Conservation (phyloP, 805 yeast species). For the Wickerhamomyces alni region DNA sequence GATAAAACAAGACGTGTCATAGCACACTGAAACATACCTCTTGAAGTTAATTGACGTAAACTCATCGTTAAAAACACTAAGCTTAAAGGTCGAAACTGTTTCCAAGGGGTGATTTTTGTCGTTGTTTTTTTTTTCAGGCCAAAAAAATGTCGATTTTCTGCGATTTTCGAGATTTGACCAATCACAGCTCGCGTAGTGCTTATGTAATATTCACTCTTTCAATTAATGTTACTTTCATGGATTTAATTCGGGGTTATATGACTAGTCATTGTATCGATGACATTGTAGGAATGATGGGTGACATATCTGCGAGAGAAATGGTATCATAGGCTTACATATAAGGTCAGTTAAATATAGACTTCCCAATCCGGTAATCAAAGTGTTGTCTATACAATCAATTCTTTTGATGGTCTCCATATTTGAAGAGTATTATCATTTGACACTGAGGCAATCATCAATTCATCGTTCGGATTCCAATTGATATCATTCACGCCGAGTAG, state of each 20-base stretch:
- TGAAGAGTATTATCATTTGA: conserved; percentile 86
- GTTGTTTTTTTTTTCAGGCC: not conserved
- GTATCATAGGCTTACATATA: not conserved
- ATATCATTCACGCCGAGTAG: conserved; percentile 81
- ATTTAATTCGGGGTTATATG: too few species aligned
- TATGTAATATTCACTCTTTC: too few species aligned
- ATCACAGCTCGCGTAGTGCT: not conserved
- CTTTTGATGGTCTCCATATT: conserved; percentile 64
- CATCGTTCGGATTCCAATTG: conserved; percentile 72
- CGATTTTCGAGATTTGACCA: not conserved
- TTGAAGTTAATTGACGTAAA: conserved; percentile 24
- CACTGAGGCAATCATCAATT: conserved; percentile 68
- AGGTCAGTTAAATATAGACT: too few species aligned
- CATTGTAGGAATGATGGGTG: too few species aligned
- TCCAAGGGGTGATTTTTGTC: conserved; percentile 1
- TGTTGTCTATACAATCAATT: not conserved
- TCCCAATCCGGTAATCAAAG: not conserved
- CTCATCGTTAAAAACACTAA: conserved; percentile 8
- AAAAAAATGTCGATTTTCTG: not conserved
- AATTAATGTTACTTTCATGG: too few species aligned
- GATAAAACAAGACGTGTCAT: not conserved
- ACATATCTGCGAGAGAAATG: too few species aligned
- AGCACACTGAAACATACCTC: conserved; percentile 19
- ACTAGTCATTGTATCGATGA: too few species aligned
- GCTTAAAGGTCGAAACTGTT: not conserved